These are phyloP conservation scores for Pachysandra terminalis DNA, from an alignment of 164 flowering plant species.

Conservation along the genomic window DNA sequence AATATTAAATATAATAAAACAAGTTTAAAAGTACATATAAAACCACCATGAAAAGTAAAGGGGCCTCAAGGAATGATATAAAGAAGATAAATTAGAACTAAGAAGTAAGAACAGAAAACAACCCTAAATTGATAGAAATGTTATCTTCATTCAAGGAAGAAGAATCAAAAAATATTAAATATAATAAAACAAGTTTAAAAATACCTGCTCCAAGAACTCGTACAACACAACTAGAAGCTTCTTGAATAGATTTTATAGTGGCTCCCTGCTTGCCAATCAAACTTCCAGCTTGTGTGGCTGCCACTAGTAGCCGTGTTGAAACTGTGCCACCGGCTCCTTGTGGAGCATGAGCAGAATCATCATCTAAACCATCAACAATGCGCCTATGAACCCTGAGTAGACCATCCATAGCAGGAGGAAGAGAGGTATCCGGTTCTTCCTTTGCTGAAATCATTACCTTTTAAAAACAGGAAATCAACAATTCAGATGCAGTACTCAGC, in stretches of 20 bases:
- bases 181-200: not conserved
- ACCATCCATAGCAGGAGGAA: conserved; percentile 93
- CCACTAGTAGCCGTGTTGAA: conserved; percentile 72
- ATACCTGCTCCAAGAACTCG: conserved; percentile 88
- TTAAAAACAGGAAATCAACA: conserved; percentile 2
- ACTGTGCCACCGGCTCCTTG: conserved; percentile 43
- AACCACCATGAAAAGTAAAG: not conserved
- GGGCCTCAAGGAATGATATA: not conserved
- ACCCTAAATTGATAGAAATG: not conserved
- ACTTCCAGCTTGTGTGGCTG: conserved; percentile 90
- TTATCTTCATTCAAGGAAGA: not conserved
- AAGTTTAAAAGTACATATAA: not conserved
- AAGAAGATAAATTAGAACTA: not conserved
- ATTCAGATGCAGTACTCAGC: not conserved
- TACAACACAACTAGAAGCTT: conserved; percentile 66
- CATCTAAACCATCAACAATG: conserved; percentile 70
- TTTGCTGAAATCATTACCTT: conserved; percentile 95
- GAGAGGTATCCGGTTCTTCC: conserved; percentile 81
- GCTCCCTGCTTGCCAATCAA: conserved; percentile 95
- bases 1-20: not conserved
- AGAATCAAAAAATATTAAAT: not conserved
- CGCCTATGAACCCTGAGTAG: conserved; percentile 84
- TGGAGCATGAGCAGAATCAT: conserved; percentile 52
- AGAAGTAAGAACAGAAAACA: not conserved
- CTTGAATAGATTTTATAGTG: conserved; percentile 92